Evolutionary conservation across 2,329 filamentous ascomycete genomes (phyloP).

Genomic region (Phialocephala sp.): DNA sequence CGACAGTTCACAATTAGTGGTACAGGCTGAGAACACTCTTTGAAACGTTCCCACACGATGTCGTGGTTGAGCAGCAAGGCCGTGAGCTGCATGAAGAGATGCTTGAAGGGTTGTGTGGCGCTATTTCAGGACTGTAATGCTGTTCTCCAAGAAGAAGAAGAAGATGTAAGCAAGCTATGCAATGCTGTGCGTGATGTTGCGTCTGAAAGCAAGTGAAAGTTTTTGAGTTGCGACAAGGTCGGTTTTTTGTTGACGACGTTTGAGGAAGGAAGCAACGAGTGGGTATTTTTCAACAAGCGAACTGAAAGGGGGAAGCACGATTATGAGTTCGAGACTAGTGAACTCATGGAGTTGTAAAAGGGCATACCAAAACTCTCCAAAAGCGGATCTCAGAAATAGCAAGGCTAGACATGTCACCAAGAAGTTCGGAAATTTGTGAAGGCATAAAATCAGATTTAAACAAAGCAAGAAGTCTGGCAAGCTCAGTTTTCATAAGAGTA

Average conservation of each 20-base stretch:
- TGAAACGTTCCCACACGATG: background rate
- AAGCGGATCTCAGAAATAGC: too few relatives aligned
- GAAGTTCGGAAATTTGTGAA: too few relatives aligned
- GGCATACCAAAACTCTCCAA: too few relatives aligned
- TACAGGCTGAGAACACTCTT: background rate
- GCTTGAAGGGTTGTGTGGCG: conserved; percentile 9
- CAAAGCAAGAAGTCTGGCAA: too few relatives aligned
- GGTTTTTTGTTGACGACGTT: background rate
- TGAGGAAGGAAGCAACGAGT: background rate
- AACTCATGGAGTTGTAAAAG: background rate
- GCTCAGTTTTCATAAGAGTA: too few relatives aligned
- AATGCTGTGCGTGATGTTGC: conserved; percentile 24
- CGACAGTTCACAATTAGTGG: background rate
- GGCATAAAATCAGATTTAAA: too few relatives aligned
- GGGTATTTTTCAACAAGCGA: background rate
- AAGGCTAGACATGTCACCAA: too few relatives aligned
- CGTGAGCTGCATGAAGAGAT: background rate
- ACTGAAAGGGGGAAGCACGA: background rate
- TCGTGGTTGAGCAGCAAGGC: background rate
- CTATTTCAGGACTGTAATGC: conserved; percentile 27
- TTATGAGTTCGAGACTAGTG: background rate
- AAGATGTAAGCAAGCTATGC: conserved; percentile 24
- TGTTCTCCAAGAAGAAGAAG: conserved; percentile 17
- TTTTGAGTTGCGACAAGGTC: background rate
- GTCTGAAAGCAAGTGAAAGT: conserved; percentile 12